Evolutionary conservation across 768 basidiomycete species (phyloP), one percentile per base, ranked within the genome.

Genomic region (Termitomyces eurrhizus): DNA sequence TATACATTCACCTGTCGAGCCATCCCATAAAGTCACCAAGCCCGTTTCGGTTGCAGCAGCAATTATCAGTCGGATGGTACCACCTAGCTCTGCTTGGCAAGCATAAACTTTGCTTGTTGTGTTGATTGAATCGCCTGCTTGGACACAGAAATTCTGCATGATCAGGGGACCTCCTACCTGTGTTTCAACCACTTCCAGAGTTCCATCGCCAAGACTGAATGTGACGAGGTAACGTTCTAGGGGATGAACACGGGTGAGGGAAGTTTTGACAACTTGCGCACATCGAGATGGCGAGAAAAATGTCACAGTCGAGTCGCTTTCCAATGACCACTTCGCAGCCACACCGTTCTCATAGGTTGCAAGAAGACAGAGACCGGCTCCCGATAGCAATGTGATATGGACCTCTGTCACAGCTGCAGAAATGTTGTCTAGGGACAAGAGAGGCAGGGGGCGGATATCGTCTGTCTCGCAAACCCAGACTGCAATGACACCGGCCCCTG

Each of bases 21-120:
- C 83, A 66, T 93, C 90, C 92, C 91, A 93, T 13, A 93, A 66
- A 0, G 92, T 89, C 24, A 93, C 77, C 11, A 82, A 75, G 11
- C 92, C 91, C 1, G 81, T 78, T 54, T 85, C 81, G 3, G 90
- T 88, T 18, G 84, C 83, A 13, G 82, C 81, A 44, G 78, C 85
- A 16, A 92, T 69, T 62, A 93, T 77, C 16, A 85, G 69, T 21
- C 80, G 81, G 14, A 72, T 72, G 50, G 70, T 74, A 7, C 83
- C 83, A 41, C 78, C 81, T 54, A 89, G 67, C 56, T 83, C 80
- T 52, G 82, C 70, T 50, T 73, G 72, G 64, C 83, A 85, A 4
- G 81, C 81, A 69, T 86, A 80, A 24, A 83, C 78, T 62, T 74
- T 78, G 48, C 79, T 73, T 35, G 87, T 82, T 8, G 72, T 69